Base-by-base conservation (phyloP, 2,329 filamentous ascomycete species). In the Penicillium nordicum region DNA sequence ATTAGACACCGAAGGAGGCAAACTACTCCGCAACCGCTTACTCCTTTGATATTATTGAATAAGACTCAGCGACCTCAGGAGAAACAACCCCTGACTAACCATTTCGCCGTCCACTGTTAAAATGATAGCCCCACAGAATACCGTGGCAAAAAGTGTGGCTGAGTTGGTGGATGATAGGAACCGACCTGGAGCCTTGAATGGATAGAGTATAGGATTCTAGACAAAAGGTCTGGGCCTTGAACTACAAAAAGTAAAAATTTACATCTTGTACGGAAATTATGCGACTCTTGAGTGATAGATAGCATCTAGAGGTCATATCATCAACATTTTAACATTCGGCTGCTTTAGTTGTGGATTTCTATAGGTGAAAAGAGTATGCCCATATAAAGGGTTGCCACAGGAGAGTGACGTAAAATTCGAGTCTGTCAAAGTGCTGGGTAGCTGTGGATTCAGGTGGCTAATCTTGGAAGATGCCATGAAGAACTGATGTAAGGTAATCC, bases 401-500 rank as follows among this genome's bases (percentile, higher is more conserved):
- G 5, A 40, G 37, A 12, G 34, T 55, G 53, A 51, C 53, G 53
- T 52, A 52, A 16, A 46, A 36, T 34, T 7, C 12, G 16, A 30
- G 18, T 53, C 32, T 30, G n/a, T 37, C 25, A 36, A 30, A 10
- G 4, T 45, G n/a, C 42, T 12, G 27, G 43, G 27, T 18, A 45
- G 27, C 6, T 32, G n/a, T 12, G 43, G 29, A 34, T 12, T 12
- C 9, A 10, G 12, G 4, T 46, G 30, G 14, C 12, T 21, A 34
- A 36, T 46, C 14, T n/a, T 34, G 30, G 44, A 34, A 18, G 41
- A 32, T 32, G 30, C 47, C 47, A 44, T 37, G 30, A 41, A 49
- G 36, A 18, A 46, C 27, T 46, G 53, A 44, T 50, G 46, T 55
- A 49, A 30, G 12, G 14, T 54, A 37, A 37, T 34, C 48, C 46